Percentiles rank a stretch among this genome's conserved stretches.
Evolutionary conservation across 371 early-diverging fungal genomes (phyloP).

Genomic region (Mucor lusitanicus): DNA sequence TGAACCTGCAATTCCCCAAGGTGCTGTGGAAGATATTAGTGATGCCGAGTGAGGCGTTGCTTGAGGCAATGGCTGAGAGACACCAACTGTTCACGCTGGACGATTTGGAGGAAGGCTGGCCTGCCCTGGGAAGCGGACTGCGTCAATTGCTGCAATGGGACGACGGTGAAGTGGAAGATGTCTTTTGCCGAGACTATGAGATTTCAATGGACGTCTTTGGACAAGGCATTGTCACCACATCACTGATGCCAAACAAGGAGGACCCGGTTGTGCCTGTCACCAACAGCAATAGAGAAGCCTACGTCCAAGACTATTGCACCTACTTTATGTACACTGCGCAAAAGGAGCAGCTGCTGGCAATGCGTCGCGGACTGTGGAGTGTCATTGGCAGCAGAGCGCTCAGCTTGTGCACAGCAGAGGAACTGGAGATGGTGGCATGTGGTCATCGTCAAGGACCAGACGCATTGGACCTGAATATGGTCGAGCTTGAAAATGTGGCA

Average conservation of each 20-base stretch:
- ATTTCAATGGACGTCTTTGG: constrained; percentile 79
- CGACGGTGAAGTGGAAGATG: constrained; percentile 79
- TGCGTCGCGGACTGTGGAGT: constrained; percentile 71
- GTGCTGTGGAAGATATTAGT: constrained; percentile 77
- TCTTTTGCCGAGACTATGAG: constrained; percentile 86
- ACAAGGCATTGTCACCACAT: constrained; percentile 60
- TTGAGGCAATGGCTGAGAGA: constrained; percentile 23
- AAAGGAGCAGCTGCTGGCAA: constrained; percentile 64
- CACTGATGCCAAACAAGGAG: constrained; percentile 71
- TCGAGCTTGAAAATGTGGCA: constrained; percentile 74
- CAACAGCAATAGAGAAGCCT: constrained; percentile 70
- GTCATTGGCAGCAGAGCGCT: constrained; percentile 68
- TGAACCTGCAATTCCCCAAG: constrained; percentile 91
- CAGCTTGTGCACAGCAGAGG: constrained; percentile 38
- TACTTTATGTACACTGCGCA: constrained; percentile 67
- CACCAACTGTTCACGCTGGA: constrained; percentile 52
- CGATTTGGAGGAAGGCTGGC: constrained; percentile 58
- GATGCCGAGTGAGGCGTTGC: constrained; percentile 41
- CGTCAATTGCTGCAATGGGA: constrained; percentile 73
- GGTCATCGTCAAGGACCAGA: constrained; percentile 47
- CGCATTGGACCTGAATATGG: constrained; percentile 62
- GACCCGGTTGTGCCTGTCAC: constrained; percentile 71
- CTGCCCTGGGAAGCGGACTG: constrained; percentile 68
- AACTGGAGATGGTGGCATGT: constrained; percentile 58
- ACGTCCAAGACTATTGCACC: constrained; percentile 76